Conservation (phyloP, 1,139 yeast genomes). For the Candida sanyaensis region DNA sequence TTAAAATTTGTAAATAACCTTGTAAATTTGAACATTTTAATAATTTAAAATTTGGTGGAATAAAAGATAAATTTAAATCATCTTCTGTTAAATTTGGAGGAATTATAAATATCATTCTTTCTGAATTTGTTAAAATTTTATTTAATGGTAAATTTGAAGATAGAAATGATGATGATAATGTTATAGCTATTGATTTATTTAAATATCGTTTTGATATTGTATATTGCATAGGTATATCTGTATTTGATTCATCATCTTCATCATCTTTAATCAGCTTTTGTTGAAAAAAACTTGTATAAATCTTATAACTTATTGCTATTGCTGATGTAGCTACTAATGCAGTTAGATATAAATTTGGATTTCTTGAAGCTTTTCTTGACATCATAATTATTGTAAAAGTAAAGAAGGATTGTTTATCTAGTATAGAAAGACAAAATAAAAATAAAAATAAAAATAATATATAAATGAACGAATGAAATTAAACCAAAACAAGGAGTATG, state of each 20-base stretch:
- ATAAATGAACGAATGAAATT: not conserved
- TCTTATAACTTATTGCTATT: constrained; percentile 36
- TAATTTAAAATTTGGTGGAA: constrained; percentile 40
- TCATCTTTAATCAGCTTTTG: not conserved
- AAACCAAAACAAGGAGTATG: too few relatives aligned
- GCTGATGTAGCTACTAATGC: constrained; percentile 41
- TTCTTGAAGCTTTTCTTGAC: constrained; percentile 20
- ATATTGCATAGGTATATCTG: constrained; percentile 9
- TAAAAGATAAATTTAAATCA: constrained; percentile 33
- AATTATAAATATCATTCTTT: constrained; percentile 47
- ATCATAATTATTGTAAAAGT: constrained; percentile 1
- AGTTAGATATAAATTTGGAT: constrained; percentile 35
- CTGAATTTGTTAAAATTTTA: constrained; percentile 37
- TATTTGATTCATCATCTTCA: constrained; percentile 5
- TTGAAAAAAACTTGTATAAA: constrained; percentile 25
- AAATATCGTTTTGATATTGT: constrained; percentile 24
- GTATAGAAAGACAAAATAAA: not conserved
- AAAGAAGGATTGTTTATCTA: not conserved
- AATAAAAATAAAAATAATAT: not conserved
- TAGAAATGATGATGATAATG: constrained; percentile 45
- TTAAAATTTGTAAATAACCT: constrained; percentile 44
- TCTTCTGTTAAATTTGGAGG: constrained; percentile 49
- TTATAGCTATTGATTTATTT: constrained; percentile 42
- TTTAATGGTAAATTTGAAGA: constrained; percentile 40
- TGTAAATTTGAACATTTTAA: constrained; percentile 44